Percentiles rank a stretch among this genome's conserved stretches.
Conservation (phyloP, 2,329 filamentous ascomycete genomes). For the Dothistroma pini region DNA sequence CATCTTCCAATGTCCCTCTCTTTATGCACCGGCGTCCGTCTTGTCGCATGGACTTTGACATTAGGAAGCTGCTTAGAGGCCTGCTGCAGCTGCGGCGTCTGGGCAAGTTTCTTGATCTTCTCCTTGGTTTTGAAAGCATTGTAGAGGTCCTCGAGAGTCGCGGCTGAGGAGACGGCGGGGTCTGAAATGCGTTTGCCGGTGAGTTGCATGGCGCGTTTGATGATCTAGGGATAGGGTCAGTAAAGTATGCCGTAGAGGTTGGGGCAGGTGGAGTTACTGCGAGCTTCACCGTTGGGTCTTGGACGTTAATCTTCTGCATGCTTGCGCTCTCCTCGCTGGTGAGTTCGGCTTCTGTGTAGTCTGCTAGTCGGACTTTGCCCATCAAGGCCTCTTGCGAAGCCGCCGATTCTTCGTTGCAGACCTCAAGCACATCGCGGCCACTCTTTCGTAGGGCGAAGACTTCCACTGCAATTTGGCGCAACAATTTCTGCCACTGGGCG, state of each 20-base stretch:
- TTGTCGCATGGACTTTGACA: constrained; percentile 62
- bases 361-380: background rate
- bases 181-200: constrained; percentile 76
- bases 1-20: constrained; percentile 69
- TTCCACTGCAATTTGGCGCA: constrained; percentile 57
- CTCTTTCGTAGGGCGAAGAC: constrained; percentile 48
- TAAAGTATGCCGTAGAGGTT: constrained; percentile 7
- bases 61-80: constrained; percentile 60
- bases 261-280: constrained; percentile 54
- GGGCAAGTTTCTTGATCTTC: constrained; percentile 56
- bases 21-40: constrained; percentile 67
- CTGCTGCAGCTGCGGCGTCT: constrained; percentile 51
- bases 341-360: background rate
- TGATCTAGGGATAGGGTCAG: constrained; percentile 55
- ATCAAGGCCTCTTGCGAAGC: background rate
- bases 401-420: constrained; percentile 49
- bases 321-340: background rate
- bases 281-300: constrained; percentile 63
- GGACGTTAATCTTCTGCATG: constrained; percentile 37
- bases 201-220: constrained; percentile 76
- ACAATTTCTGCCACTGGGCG: constrained; percentile 39
- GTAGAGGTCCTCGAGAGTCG: constrained; percentile 39
- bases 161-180: constrained; percentile 51
- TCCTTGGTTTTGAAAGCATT: constrained; percentile 35
- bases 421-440: constrained; percentile 34